These are phyloP conservation scores for Tremellales sp. DNA, from an alignment of 1,284 basidiomycete genomes.

Conservation along the genomic window DNA sequence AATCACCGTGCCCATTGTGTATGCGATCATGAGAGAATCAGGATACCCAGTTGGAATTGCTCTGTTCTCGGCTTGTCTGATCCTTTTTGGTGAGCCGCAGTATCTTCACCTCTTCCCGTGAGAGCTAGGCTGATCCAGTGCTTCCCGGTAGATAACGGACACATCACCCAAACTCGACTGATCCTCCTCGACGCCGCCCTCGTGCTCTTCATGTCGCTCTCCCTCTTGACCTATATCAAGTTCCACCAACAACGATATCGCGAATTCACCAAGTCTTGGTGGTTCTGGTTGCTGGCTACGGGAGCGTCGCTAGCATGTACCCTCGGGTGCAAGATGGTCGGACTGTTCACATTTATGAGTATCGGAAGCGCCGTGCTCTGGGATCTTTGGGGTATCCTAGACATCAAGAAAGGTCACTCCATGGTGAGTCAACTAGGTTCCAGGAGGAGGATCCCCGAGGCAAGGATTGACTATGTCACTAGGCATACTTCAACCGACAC, in stretches of 20 bases:
- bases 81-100: slow-evolving; percentile 72
- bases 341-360: slow-evolving; percentile 83
- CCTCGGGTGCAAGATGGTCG: slow-evolving; percentile 98
- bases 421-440: slow-evolving; percentile 60
- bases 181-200: slow-evolving; percentile 92
- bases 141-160: slow-evolving; percentile 74
- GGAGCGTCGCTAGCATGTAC: slow-evolving; percentile 92
- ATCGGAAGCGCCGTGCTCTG: slow-evolving; percentile 87
- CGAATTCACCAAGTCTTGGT: slow-evolving; percentile 85
- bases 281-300: slow-evolving; percentile 88
- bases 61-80: slow-evolving; percentile 76
- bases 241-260: slow-evolving; percentile 94
- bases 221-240: slow-evolving; percentile 90
- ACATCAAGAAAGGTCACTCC: slow-evolving; percentile 67
- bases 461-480: slow-evolving; percentile 5
- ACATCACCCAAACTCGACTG: slow-evolving; percentile 89
- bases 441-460: slow-evolving; percentile 1
- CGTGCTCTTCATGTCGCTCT: slow-evolving; percentile 92
- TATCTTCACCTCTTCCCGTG: not conserved
- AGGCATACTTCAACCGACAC: slow-evolving; percentile 88
- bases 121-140: slow-evolving; percentile 1
- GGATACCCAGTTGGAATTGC: slow-evolving; percentile 88
- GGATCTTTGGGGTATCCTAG: slow-evolving; percentile 93
- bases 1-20: slow-evolving; percentile 85
- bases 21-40: slow-evolving; percentile 95